These are phyloP conservation scores for Arthrobotrys pseudoclavata DNA, from an alignment of 2,329 filamentous ascomycete species.

Conservation along the genomic window DNA sequence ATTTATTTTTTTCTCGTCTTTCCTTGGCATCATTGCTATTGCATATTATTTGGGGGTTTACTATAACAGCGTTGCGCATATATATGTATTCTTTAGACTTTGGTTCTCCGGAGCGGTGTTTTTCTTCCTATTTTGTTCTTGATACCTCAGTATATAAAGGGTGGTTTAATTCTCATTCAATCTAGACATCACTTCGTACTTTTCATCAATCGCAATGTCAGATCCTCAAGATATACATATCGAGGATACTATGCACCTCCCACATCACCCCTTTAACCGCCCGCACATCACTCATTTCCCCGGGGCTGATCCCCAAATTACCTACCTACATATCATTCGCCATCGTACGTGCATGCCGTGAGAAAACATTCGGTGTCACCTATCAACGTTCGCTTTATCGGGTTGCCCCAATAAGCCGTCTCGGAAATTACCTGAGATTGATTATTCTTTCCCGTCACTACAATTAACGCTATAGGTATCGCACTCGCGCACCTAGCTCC, in stretches of 20 bases:
- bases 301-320: not conserved
- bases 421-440: not conserved
- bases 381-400: not conserved
- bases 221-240: not conserved
- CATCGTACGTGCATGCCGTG: slow-evolving; percentile 4
- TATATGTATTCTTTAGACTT: slow-evolving; percentile 27
- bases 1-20: not conserved
- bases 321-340: not conserved
- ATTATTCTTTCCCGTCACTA: no score
- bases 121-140: slow-evolving; percentile 4
- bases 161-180: slow-evolving; percentile 17
- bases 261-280: not conserved
- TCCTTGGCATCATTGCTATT: not conserved
- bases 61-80: not conserved
- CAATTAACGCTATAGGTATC: no score
- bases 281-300: not conserved
- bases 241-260: not conserved
- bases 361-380: not conserved
- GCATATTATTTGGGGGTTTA: slow-evolving; percentile 9
- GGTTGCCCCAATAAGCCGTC: not conserved
- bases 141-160: slow-evolving; percentile 2
- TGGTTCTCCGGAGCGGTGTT: slow-evolving; percentile 7
- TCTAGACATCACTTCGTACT: not conserved
- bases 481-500: no score
- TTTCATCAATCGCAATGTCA: not conserved